These are phyloP conservation scores for Dictyostelium brefeldianum DNA, from an alignment of 78 protist genomes.

Conservation along the genomic window DNA sequence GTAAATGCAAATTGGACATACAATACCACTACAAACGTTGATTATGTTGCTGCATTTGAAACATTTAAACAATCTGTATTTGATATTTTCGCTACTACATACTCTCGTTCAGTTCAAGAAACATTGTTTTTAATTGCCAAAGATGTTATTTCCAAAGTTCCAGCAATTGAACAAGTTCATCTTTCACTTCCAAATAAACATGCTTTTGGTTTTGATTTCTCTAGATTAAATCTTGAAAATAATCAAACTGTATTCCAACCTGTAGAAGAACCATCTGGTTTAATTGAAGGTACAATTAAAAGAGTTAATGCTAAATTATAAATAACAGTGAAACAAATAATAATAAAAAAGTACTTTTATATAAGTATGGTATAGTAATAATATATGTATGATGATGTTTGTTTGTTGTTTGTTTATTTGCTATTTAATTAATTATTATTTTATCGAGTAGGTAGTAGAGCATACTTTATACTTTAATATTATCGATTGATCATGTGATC, in stretches of 20 bases:
- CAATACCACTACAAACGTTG: slow-evolving; percentile 33
- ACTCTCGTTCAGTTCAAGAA: slow-evolving; percentile 77
- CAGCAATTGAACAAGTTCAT: slow-evolving; percentile 38
- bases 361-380: not conserved
- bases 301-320: slow-evolving; percentile 49
- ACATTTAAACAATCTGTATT: slow-evolving; percentile 42
- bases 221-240: slow-evolving; percentile 42
- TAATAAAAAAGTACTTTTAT: not conserved
- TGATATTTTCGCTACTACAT: slow-evolving; percentile 49
- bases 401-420: not conserved
- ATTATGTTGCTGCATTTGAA: slow-evolving; percentile 20
- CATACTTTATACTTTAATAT: no score
- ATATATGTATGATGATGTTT: not conserved
- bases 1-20: slow-evolving; percentile 72
- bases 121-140: slow-evolving; percentile 57
- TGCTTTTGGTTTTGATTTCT: slow-evolving; percentile 71
- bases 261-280: slow-evolving; percentile 80
- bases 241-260: slow-evolving; percentile 69
- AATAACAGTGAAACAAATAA: not conserved
- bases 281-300: slow-evolving; percentile 80
- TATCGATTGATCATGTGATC: not conserved
- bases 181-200: slow-evolving; percentile 78
- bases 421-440: not conserved
- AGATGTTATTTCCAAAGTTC: not conserved
- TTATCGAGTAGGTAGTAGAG: no score